Evolutionary conservation across 768 basidiomycete species (phyloP), one percentile per base, ranked within the genome.

Genomic region (Neoboletus brunneissimus): DNA sequence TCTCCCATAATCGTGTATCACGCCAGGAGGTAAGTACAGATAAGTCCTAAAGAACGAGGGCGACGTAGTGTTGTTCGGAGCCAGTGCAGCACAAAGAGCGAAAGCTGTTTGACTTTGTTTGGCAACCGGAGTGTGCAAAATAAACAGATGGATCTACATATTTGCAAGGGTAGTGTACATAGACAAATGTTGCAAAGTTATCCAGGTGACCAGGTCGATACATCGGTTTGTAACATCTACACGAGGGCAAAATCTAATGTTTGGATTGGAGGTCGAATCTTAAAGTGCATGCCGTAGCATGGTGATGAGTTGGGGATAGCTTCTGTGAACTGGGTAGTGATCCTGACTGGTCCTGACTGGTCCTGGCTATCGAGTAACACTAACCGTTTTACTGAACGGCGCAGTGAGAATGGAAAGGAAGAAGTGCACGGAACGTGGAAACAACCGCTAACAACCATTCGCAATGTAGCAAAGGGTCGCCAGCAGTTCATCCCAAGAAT

Each of bases 1-100:
- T 87, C 87, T 64, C 82, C 79, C 89, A 91, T 92, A 31, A 31
- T 55, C 8, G 27, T 38, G 34, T 48, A 51, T 48, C 41, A 48
- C 53, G 25, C 46, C 15, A 35, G 37, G 31, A n/a, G n/a, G n/a
- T 25, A 44, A 54, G 40, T 37, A 43, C n/a, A 22, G 51, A 22
- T 20, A 41, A 38, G 45, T 51, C 50, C 9, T 42, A 27, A 43
- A 8, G 29, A 34, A 29, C 23, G 41, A 52, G 13, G 18, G 10
- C 16, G 37, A 40, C 27, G 40, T 20, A 20, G 4, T 20, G 34
- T 49, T 25, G 35, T 22, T 29, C 29, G 29, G 32, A 22, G 18
- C 34, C n/a, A n/a, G n/a, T n/a, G 38, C n/a, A n/a, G 18, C 38
- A 11, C n/a, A 40, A 18, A n/a, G 11, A 3, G 32, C 2, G 18